These are phyloP conservation scores for Pseudocercospora eumusae DNA, from an alignment of 2,329 filamentous ascomycete species.

Conservation along the genomic window DNA sequence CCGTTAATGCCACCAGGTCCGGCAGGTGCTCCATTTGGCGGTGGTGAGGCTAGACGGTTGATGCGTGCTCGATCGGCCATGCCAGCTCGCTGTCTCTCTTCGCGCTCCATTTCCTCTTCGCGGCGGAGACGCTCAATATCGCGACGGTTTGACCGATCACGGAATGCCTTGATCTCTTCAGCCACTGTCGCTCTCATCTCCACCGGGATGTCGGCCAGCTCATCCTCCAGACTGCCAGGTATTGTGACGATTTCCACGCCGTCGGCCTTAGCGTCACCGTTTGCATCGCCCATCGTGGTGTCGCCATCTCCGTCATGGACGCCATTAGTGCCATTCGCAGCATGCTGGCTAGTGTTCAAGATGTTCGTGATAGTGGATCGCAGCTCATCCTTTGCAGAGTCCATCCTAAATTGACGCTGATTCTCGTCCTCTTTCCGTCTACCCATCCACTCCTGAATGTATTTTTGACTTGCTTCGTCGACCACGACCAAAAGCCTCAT, in stretches of 20 bases:
- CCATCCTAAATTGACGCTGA: constrained; percentile 66
- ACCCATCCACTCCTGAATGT: constrained; percentile 78
- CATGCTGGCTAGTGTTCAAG: constrained; percentile 61
- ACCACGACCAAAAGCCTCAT: constrained; percentile 58
- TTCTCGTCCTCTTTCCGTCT: constrained; percentile 64
- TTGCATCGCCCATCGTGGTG: constrained; percentile 27
- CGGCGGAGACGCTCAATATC: constrained; percentile 83
- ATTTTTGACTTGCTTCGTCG: constrained; percentile 79
- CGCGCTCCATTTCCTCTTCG: constrained; percentile 90
- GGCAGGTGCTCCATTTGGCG: constrained; percentile 40
- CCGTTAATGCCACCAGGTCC: constrained; percentile 68
- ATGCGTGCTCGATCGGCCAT: constrained; percentile 52
- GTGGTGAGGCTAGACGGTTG: constrained; percentile 72
- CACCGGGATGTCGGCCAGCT: constrained; percentile 89
- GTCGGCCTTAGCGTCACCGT: constrained; percentile 54
- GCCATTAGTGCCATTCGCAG: constrained; percentile 32
- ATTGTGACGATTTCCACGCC: constrained; percentile 87
- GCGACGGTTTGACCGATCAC: constrained; percentile 83
- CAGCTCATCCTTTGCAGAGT: constrained; percentile 68
- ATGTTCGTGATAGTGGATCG: constrained; percentile 69
- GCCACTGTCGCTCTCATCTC: constrained; percentile 96
- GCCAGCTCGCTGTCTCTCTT: constrained; percentile 74
- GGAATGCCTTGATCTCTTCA: constrained; percentile 89
- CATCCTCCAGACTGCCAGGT: constrained; percentile 74
- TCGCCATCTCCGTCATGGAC: constrained; percentile 27